phyloP scores from a whole-genome alignment of 2,329 filamentous ascomycete species.

The Curvularia hawaiiensis region DNA sequence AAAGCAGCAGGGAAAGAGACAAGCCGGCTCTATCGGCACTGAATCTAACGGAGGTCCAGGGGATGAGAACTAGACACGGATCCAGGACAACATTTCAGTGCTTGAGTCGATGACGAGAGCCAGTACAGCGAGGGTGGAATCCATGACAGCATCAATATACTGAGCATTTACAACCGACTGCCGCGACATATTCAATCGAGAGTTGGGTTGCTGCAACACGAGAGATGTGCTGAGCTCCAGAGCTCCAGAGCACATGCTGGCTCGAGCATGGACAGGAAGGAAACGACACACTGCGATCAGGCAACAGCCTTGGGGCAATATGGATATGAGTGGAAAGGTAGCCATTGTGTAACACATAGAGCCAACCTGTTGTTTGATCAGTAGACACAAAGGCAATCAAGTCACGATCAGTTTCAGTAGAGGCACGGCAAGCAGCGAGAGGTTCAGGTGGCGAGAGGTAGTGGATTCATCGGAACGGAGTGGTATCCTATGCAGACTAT shows the following conservation, averaged over 20 bases:
- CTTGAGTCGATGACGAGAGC: neutral
- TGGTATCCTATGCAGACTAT: neutral
- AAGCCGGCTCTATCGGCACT: neutral
- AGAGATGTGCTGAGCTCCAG: neutral
- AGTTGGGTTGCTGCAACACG: neutral
- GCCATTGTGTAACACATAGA: neutral
- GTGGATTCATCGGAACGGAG: neutral
- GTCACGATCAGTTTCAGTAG: neutral
- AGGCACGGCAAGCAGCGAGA: neutral
- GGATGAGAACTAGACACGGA: neutral
- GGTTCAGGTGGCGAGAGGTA: neutral
- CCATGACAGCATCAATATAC: neutral
- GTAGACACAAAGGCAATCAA: neutral
- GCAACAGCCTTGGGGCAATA: neutral
- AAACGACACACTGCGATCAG: neutral
- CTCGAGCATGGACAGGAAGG: neutral
- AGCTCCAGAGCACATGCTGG: neutral
- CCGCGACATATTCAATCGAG: neutral
- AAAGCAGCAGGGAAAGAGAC: neutral
- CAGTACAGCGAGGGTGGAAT: neutral
- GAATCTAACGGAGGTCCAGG: neutral
- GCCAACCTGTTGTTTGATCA: neutral
- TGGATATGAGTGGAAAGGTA: neutral
- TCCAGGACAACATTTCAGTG: neutral
- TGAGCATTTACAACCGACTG: neutral